phyloP scores from a whole-genome alignment of 768 basidiomycete genomes.

The Udeniomyces megalosporus region DNA sequence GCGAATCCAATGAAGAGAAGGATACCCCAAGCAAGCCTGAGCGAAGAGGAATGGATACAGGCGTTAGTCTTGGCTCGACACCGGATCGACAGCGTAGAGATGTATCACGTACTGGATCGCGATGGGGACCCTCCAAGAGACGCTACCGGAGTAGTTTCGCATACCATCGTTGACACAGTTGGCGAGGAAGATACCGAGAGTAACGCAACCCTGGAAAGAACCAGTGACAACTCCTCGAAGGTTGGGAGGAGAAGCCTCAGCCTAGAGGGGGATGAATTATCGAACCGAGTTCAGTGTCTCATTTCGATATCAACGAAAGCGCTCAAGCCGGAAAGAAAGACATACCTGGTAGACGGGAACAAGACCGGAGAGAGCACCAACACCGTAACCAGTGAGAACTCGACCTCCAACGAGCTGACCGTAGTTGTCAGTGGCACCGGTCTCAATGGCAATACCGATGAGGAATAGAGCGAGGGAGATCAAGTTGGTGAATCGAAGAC shows the following conservation, averaged over 20 bases:
- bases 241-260: conserved; percentile 15
- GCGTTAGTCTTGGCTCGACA: too few species aligned
- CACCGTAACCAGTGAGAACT: conserved; percentile 16
- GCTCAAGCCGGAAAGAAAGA: too few species aligned
- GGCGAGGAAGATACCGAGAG: conserved; percentile 17
- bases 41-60: neutral
- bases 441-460: conserved; percentile 16
- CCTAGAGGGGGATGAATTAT: neutral
- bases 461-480: conserved; percentile 12
- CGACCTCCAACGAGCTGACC: conserved; percentile 16
- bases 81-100: neutral
- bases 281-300: too few species aligned
- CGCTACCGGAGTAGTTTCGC: neutral
- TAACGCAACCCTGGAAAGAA: conserved; percentile 17
- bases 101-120: neutral
- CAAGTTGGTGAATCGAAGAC: conserved; percentile 14
- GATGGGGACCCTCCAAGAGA: conserved; percentile 12
- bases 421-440: neutral
- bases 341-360: conserved; percentile 12
- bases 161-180: conserved; percentile 13
- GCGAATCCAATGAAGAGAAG: conserved; percentile 14
- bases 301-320: too few species aligned
- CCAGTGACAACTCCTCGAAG: conserved; percentile 15
- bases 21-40: conserved; percentile 8
- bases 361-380: conserved; percentile 15